Base-by-base conservation (phyloP, 1,139 yeast species). In the Yamadazyma sp. region DNA sequence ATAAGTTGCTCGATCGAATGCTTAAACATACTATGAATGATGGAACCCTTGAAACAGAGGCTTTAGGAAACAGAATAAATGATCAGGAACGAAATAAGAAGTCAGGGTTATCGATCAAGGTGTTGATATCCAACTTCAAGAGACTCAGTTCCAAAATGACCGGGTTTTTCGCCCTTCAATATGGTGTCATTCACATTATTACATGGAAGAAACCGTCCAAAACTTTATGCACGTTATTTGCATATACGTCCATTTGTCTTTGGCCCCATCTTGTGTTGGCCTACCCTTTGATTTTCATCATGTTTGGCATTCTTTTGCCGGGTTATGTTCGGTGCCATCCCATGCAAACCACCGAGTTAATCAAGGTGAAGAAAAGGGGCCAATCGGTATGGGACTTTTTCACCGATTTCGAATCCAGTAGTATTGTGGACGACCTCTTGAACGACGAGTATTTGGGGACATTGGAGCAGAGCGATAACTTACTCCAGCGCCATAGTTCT, bases 321-420 rank as follows among this genome's bases (percentile, higher is more conserved):
- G 88, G 86, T 1, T 89, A 82, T 52, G 65, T 78, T 15, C 68
- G 74, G 38, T 69, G 88, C 38, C 96, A 88, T 55, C 95, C 90
- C 0, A 65, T 78, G 50, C 61, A 68, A 21, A 62, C 65, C 10
- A 70, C 73, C 0, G 66, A 67, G 20, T 25, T 42, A 8, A 42
- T 42, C 9, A 62, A 64, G 14, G 72, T 74, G 14, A 68, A 69
- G 44, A 65, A 59, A 20, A 61, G 84, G 35, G 88, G 88, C 1
- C 80, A 76, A 38, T 72, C 83, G 0, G 54, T 80, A 6, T 59
- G 80, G 42, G 73, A 73, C 13, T 76, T 70, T 44, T 61, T 80
- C 30, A 64, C 68, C 13, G 70, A 70, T n/a, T 59, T 72, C 2
- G 63, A 65, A 2, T 74, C 70, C 16, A 52, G 53, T 27, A 65